Evolutionary conservation across 2,329 filamentous ascomycete genomes (phyloP).

Genomic region (Diplodia scrobiculata): DNA sequence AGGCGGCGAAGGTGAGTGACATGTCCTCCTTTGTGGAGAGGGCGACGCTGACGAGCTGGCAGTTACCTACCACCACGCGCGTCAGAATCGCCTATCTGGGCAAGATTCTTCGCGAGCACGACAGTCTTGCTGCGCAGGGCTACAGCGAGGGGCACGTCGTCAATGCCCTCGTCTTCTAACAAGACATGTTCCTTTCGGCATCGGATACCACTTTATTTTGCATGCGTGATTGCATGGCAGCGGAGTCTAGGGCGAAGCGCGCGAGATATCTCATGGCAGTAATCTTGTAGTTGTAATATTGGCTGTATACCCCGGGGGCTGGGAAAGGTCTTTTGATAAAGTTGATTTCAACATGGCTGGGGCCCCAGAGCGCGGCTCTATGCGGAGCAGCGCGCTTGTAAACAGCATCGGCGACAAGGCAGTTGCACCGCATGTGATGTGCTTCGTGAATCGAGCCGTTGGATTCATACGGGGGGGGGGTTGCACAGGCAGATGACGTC

Average conservation of each 20-base stretch:
- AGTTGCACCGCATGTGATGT: background rate
- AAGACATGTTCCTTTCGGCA: background rate
- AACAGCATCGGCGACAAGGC: background rate
- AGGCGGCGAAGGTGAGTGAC: slow-evolving; percentile 63
- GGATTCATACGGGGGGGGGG: background rate
- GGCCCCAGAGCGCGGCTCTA: background rate
- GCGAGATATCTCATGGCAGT: background rate
- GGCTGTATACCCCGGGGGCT: slow-evolving; percentile 9
- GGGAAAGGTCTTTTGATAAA: slow-evolving; percentile 4
- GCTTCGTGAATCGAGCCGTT: background rate
- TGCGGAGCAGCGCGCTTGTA: background rate
- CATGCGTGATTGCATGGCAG: slow-evolving; percentile 10
- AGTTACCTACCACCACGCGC: slow-evolving; percentile 62
- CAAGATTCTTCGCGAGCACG: slow-evolving; percentile 70
- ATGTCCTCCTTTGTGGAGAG: background rate
- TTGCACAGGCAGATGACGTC: slow-evolving; percentile 14
- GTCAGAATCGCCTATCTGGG: slow-evolving; percentile 80
- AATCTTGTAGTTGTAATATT: slow-evolving; percentile 3
- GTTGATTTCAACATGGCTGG: slow-evolving; percentile 1
- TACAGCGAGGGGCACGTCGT: slow-evolving; percentile 76
- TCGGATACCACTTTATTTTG: slow-evolving; percentile 26
- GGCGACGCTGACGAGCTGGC: background rate
- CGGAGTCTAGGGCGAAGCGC: background rate
- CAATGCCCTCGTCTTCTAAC: slow-evolving; percentile 68
- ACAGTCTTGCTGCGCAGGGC: slow-evolving; percentile 67